phyloP scores from a whole-genome alignment of 2,329 filamentous ascomycete genomes.

The Phyllosticta capitalensis region DNA sequence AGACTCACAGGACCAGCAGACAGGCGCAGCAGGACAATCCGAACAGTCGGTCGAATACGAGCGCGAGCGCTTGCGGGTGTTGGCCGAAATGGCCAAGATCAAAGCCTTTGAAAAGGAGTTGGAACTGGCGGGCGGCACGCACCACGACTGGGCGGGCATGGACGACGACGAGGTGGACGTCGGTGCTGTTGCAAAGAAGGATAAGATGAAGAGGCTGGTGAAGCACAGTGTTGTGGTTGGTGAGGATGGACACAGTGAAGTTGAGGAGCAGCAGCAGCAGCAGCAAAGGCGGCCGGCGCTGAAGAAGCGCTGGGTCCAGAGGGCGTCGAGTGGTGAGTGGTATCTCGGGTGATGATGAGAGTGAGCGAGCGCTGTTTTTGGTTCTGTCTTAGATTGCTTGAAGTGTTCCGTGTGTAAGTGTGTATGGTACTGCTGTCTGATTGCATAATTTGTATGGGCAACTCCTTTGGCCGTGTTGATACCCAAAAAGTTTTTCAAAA shows the following conservation, averaged over 20 bases:
- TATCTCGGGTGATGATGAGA: background rate
- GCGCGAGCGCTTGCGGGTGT: background rate
- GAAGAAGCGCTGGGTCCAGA: slow-evolving; percentile 1
- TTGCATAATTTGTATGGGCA: too few species aligned
- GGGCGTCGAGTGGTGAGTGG: slow-evolving; percentile 2
- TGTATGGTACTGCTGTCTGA: too few species aligned
- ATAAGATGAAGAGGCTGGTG: background rate
- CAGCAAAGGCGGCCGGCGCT: background rate
- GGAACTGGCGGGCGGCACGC: background rate
- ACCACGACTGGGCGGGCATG: background rate
- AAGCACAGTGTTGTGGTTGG: background rate
- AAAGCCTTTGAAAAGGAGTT: background rate
- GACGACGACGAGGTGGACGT: background rate
- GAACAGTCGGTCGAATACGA: background rate
- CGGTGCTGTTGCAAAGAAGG: background rate
- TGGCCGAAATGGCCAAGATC: background rate
- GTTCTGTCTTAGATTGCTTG: too few species aligned
- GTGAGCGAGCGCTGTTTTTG: background rate
- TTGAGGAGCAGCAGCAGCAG: background rate
- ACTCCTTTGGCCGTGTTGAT: too few species aligned
- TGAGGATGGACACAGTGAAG: background rate
- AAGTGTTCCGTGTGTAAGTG: too few species aligned
- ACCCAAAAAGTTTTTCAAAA: too few species aligned
- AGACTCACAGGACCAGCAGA: background rate
- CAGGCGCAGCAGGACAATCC: background rate